phyloP scores from a whole-genome alignment of 306 rosid genomes.

The Dalbergia cultrata region DNA sequence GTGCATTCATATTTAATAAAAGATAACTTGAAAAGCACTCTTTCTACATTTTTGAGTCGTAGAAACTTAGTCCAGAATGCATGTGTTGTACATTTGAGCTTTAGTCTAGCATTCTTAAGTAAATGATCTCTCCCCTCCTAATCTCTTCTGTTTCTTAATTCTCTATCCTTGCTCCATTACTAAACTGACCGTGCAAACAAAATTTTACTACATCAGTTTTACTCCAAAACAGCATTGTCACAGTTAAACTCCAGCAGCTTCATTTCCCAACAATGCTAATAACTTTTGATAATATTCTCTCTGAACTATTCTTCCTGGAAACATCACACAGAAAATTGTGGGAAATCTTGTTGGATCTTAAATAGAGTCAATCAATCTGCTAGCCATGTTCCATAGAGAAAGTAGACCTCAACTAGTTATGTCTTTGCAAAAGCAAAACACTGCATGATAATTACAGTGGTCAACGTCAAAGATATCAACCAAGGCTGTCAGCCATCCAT shows the following conservation, averaged over 20 bases:
- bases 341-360: not conserved
- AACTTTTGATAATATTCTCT: too few relatives aligned
- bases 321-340: not conserved
- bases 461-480: conserved; percentile 30
- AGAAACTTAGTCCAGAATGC: not conserved
- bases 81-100: conserved; percentile 17
- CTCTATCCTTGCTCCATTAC: conserved; percentile 13
- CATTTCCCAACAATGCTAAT: too few relatives aligned
- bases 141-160: conserved; percentile 1
- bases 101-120: conserved; percentile 2
- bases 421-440: conserved; percentile 21
- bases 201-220: conserved; percentile 18
- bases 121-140: conserved; percentile 14
- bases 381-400: not conserved
- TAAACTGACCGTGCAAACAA: conserved; percentile 14
- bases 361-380: conserved; percentile 23
- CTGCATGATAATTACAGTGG: conserved; percentile 17
- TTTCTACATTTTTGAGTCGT: not conserved
- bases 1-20: not conserved
- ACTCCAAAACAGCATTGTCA: not conserved
- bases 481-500: not conserved
- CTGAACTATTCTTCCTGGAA: not conserved
- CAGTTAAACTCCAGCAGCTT: too few relatives aligned
- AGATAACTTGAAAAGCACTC: conserved; percentile 30
- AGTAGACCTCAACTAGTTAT: not conserved